Evolutionary conservation across 768 basidiomycete genomes (phyloP).

Genomic region (Chalciporus chontae): DNA sequence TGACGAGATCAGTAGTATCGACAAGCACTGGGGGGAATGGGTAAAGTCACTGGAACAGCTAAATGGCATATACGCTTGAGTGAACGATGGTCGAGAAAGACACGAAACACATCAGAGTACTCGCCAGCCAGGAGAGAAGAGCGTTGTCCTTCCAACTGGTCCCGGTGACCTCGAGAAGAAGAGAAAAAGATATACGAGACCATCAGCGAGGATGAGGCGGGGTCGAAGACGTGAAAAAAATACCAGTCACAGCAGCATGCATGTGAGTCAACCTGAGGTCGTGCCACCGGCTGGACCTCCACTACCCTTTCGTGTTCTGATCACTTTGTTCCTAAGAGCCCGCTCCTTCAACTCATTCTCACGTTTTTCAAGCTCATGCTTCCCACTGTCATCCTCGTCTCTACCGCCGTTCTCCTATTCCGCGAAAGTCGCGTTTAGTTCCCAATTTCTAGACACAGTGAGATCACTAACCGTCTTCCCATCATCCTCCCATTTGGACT

Average conservation of each 20-base stretch:
- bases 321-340: slow-evolving; percentile 80
- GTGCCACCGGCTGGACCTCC: slow-evolving; percentile 13
- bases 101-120: slow-evolving; percentile 16
- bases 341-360: slow-evolving; percentile 82
- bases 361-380: slow-evolving; percentile 55
- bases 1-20: slow-evolving; percentile 13
- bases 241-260: slow-evolving; percentile 15
- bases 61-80: slow-evolving; percentile 23
- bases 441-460: slow-evolving; percentile 3
- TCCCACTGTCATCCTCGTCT: slow-evolving; percentile 9
- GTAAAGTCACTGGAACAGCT: slow-evolving; percentile 15
- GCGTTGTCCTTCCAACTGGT: slow-evolving; percentile 17
- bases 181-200: slow-evolving; percentile 16
- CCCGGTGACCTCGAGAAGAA: slow-evolving; percentile 21
- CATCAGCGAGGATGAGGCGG: slow-evolving; percentile 21
- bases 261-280: slow-evolving; percentile 19
- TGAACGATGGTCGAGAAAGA: slow-evolving; percentile 4
- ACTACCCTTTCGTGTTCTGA: slow-evolving; percentile 60
- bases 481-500: slow-evolving; percentile 52
- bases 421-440: slow-evolving; percentile 12
- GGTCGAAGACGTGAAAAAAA: slow-evolving; percentile 14
- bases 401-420: slow-evolving; percentile 19
- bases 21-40: slow-evolving; percentile 15
- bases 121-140: slow-evolving; percentile 22
- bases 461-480: slow-evolving; percentile 23